A percentile compares a stretch with the other conserved stretches of the same genome.
These are phyloP conservation scores for Penicillium sp. DNA, from an alignment of 2,329 filamentous ascomycete species.

Conservation along the genomic window DNA sequence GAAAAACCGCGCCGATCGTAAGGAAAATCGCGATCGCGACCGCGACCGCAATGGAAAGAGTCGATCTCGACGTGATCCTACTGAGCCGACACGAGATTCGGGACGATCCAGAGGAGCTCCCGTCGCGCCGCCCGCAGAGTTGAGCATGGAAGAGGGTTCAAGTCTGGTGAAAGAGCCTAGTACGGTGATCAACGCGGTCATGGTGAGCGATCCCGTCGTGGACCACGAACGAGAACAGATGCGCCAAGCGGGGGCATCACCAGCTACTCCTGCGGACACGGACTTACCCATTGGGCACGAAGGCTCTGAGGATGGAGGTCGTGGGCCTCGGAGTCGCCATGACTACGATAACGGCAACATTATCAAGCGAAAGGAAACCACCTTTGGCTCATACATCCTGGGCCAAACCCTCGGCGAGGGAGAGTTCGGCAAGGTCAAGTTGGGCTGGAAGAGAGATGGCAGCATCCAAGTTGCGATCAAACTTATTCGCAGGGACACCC, in stretches of 20 bases:
- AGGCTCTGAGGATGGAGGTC: conserved; percentile 46
- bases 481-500: conserved; percentile 86
- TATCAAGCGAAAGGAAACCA: conserved; percentile 75
- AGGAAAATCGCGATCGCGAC: conserved; percentile 36
- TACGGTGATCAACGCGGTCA: conserved; percentile 73
- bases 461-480: conserved; percentile 97
- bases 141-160: conserved; percentile 52
- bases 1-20: conserved; percentile 40
- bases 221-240: conserved; percentile 72
- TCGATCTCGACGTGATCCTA: conserved; percentile 39
- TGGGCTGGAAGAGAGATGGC: conserved; percentile 96
- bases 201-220: conserved; percentile 73
- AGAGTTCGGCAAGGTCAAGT: conserved; percentile 97
- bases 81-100: conserved; percentile 43
- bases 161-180: conserved; percentile 72
- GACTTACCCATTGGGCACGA: conserved; percentile 52
- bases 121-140: conserved; percentile 31
- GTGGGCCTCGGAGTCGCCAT: conserved; percentile 49
- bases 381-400: conserved; percentile 93
- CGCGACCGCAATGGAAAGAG: conserved; percentile 42
- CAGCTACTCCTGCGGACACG: conserved; percentile 45
- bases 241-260: conserved; percentile 62
- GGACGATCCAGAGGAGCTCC: conserved; percentile 30
- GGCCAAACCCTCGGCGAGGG: conserved; percentile 96
- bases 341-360: conserved; percentile 57